phyloP scores from a whole-genome alignment of 2,329 filamentous ascomycete species.

The Penicillium brasilianum region DNA sequence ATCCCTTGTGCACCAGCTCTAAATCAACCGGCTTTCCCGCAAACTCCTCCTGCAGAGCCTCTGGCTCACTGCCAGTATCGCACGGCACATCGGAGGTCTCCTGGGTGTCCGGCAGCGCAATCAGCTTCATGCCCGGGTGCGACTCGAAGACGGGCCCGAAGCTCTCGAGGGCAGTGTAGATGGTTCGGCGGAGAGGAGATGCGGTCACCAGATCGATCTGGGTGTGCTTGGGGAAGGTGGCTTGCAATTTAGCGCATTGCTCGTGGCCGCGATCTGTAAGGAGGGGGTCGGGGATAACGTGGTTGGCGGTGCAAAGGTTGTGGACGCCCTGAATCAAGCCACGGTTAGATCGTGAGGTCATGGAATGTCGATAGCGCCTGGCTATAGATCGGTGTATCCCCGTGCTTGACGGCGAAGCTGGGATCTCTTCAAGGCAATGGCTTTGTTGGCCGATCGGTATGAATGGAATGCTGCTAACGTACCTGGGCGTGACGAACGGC shows the following conservation, averaged over 20 bases:
- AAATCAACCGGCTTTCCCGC: slow-evolving; percentile 67
- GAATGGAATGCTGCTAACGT: slow-evolving; percentile 21
- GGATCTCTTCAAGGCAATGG: not conserved
- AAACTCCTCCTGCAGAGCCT: slow-evolving; percentile 65
- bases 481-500: slow-evolving; percentile 55
- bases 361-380: not conserved
- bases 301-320: slow-evolving; percentile 74
- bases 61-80: slow-evolving; percentile 70
- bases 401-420: not conserved
- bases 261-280: slow-evolving; percentile 76
- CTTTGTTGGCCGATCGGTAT: not conserved
- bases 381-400: no score
- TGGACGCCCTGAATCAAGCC: slow-evolving; percentile 70
- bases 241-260: slow-evolving; percentile 71
- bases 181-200: slow-evolving; percentile 79
- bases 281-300: slow-evolving; percentile 74
- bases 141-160: slow-evolving; percentile 64
- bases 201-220: slow-evolving; percentile 73
- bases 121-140: slow-evolving; percentile 57
- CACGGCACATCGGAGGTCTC: slow-evolving; percentile 77
- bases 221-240: slow-evolving; percentile 67
- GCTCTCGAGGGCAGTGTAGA: slow-evolving; percentile 74
- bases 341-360: slow-evolving; percentile 10
- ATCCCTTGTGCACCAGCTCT: slow-evolving; percentile 64
- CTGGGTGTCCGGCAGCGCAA: slow-evolving; percentile 76